Conservation (phyloP, 169 alveolate genomes). For the Haemoproteus tartakovskyi region DNA sequence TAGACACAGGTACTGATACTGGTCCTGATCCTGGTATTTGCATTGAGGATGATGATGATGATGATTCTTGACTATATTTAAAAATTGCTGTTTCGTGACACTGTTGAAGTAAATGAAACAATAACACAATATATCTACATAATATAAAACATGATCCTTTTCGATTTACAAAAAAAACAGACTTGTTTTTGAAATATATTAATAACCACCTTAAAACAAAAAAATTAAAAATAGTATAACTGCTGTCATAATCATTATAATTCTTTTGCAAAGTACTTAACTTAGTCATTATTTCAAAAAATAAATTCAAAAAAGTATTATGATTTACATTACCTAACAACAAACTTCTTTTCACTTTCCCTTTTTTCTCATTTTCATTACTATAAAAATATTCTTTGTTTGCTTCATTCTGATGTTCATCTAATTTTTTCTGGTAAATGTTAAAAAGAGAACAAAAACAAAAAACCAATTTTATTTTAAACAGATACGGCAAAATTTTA, state of each 20-base stretch:
- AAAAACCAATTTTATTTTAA: slow-evolving; percentile 32
- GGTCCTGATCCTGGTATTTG: no score
- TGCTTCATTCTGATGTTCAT: no score
- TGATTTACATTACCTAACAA: slow-evolving; percentile 4
- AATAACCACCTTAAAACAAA: slow-evolving; percentile 60
- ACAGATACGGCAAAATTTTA: slow-evolving; percentile 23
- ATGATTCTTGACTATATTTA: slow-evolving; percentile 22
- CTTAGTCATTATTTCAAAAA: slow-evolving; percentile 33
- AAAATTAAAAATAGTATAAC: slow-evolving; percentile 11
- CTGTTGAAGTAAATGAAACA: slow-evolving; percentile 5
- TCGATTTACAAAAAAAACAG: slow-evolving; percentile 11
- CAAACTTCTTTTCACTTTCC: neutral
- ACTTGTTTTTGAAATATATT: slow-evolving; percentile 31
- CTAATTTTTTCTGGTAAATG: slow-evolving; percentile 53
- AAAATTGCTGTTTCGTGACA: slow-evolving; percentile 27
- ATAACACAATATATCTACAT: slow-evolving; percentile 20
- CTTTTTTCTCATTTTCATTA: neutral
- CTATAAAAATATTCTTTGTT: neutral
- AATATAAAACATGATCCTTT: slow-evolving; percentile 1
- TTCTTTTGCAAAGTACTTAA: slow-evolving; percentile 11
- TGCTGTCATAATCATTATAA: slow-evolving; percentile 47
- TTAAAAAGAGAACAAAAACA: slow-evolving; percentile 53
- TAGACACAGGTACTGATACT: no score
- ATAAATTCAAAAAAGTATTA: slow-evolving; percentile 17
- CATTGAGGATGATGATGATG: no score